These are phyloP conservation scores for Sporisorium iseilematis-ciliati DNA, from an alignment of 1,284 basidiomycete genomes.

Conservation along the genomic window DNA sequence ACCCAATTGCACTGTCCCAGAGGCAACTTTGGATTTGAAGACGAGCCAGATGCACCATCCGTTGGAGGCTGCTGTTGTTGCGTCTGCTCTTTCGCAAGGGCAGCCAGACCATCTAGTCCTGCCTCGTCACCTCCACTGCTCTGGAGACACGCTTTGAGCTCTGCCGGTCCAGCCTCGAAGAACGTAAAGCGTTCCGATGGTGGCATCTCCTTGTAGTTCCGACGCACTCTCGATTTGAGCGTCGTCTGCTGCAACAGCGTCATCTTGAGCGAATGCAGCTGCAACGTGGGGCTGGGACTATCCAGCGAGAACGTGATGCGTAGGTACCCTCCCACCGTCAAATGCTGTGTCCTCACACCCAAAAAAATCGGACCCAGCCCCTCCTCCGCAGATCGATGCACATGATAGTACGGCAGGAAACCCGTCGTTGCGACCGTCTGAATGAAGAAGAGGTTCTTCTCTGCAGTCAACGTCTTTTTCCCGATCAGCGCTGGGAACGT, in stretches of 20 bases:
- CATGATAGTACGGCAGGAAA: constrained; percentile 50
- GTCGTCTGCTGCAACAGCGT: constrained; percentile 48
- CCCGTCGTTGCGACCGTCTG: constrained; percentile 33
- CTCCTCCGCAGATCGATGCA: constrained; percentile 41
- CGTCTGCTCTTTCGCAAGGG: constrained; percentile 36
- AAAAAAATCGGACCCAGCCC: constrained; percentile 48
- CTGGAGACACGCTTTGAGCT: constrained; percentile 31
- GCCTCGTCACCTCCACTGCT: constrained; percentile 3
- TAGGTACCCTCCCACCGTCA: constrained; percentile 55
- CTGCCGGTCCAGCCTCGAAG: constrained; percentile 39
- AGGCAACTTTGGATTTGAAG: neutral
- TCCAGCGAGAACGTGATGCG: constrained; percentile 48
- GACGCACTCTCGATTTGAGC: constrained; percentile 45
- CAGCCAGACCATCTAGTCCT: constrained; percentile 29
- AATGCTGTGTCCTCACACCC: constrained; percentile 45
- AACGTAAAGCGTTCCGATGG: constrained; percentile 48
- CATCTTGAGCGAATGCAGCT: constrained; percentile 45
- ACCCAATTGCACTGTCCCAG: constrained; percentile 51
- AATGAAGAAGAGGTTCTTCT: constrained; percentile 52
- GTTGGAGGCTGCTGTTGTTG: constrained; percentile 9
- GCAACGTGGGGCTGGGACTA: constrained; percentile 36
- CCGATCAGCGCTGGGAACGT: constrained; percentile 48
- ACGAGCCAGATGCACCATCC: neutral
- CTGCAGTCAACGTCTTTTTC: constrained; percentile 48
- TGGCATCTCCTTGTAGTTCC: constrained; percentile 37